Base-by-base conservation (phyloP, 129 eudicot species). In the Pulicaria dysenterica region DNA sequence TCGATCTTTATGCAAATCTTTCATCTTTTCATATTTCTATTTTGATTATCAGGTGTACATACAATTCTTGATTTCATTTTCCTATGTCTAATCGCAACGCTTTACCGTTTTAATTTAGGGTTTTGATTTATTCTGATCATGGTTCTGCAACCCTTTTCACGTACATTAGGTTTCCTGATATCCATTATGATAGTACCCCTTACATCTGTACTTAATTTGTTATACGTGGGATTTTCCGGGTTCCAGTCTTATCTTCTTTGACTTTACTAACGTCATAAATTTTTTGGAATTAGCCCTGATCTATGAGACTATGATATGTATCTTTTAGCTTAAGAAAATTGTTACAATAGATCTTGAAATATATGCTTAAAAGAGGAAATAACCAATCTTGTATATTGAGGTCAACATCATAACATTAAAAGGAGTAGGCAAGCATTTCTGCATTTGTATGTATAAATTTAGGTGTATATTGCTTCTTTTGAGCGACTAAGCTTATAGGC, bases 1-100 rank as follows among this genome's bases (percentile, higher is more conserved):
- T 54, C 67, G 48, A 53, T 75, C 54, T 43, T 67, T 75, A 5
- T 48, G 53, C 51, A 47, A 60, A 74, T 5, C 56, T 24, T 74
- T 64, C 45, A 74, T 64, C 64, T 40, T 46, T 37, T 68, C 38
- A 58, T 15, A 6, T 16, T 14, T 11, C 16, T 53, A 6, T 24
- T 42, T 6, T 40, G 40, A 43, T 75, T 16, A 38, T 31, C 64
- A 31, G 51, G 31, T 34, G 19, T 11, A 51, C 40, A 11, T 9
- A 7, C 56, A 58, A 14, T 72, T 58, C 16, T 45, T 8, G 77
- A 59, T 58, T 59, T 34, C 13, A 13, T 56, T 43, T 31, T 14
- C 55, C 42, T 38, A 17, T 62, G 53, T 49, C 42, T 43, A 56
- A 7, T 13, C 43, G 40, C 64, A 41, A 54, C 31, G 31, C 31